Conservation (phyloP, 2,329 filamentous ascomycete genomes). For the Tricladium varicosporioides region DNA sequence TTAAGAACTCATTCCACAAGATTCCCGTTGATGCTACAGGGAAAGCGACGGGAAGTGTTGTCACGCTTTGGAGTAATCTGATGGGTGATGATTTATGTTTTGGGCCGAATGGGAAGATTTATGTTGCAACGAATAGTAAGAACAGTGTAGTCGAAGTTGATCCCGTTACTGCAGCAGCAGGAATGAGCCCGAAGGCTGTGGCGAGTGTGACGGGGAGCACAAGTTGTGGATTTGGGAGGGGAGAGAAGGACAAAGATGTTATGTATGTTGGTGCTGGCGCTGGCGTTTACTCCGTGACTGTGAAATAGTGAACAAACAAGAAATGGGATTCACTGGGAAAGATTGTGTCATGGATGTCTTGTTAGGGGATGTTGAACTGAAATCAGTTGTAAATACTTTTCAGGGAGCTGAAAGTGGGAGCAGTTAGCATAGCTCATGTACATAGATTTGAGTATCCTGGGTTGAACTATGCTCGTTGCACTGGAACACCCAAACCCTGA, state of each 20-base stretch:
- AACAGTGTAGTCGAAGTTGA: conserved; percentile 12
- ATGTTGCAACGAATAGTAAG: conserved; percentile 13
- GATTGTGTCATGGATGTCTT: too few relatives aligned
- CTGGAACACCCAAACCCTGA: too few relatives aligned
- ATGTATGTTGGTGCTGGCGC: conserved; percentile 13
- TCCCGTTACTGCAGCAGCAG: conserved; percentile 7
- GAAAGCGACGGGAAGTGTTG: conserved; percentile 10
- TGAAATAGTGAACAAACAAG: background rate
- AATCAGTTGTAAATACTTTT: too few relatives aligned
- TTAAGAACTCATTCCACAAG: conserved; percentile 13
- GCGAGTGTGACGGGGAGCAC: conserved; percentile 12
- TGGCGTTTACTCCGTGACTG: background rate
- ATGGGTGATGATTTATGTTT: conserved; percentile 14
- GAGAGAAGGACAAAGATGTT: conserved; percentile 12
- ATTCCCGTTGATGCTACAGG: conserved; percentile 13
- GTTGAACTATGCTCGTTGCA: too few relatives aligned
- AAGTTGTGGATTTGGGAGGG: conserved; percentile 14
- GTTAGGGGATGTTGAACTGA: too few relatives aligned
- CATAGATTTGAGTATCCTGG: too few relatives aligned
- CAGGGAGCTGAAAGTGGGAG: too few relatives aligned
- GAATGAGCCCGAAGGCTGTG: background rate
- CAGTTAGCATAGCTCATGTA: too few relatives aligned
- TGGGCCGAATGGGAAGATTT: conserved; percentile 12
- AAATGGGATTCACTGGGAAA: too few relatives aligned
- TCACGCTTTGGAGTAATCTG: conserved; percentile 8